A percentile compares a stretch with the other conserved stretches of the same genome.
These are phyloP conservation scores for Daedaleopsis nitida DNA, from an alignment of 768 basidiomycete genomes.

Conservation along the genomic window DNA sequence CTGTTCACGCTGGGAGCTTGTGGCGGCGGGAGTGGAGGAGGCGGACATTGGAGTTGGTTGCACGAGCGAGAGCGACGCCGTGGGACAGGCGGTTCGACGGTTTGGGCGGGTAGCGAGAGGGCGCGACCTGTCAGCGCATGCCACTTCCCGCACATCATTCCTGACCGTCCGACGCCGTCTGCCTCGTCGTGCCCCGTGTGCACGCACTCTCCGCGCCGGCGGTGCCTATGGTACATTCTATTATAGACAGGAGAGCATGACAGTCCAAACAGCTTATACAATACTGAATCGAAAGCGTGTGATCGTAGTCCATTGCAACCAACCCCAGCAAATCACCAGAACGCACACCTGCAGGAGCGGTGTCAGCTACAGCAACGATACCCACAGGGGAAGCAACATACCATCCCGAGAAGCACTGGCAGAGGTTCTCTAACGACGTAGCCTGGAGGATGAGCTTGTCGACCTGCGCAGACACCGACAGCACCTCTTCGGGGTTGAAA, in stretches of 20 bases:
- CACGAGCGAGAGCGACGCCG: constrained; percentile 13
- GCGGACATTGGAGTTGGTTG: constrained; percentile 16
- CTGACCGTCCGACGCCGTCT: constrained; percentile 4
- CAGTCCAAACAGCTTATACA: constrained; percentile 15
- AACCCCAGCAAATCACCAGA: constrained; percentile 53
- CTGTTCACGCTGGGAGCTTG: constrained; percentile 12
- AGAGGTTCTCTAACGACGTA: constrained; percentile 91
- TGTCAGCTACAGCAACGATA: not conserved
- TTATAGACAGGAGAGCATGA: not conserved
- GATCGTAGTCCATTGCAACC: not conserved
- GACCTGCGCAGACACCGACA: constrained; percentile 84
- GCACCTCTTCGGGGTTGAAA: constrained; percentile 80
- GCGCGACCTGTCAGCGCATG: constrained; percentile 10
- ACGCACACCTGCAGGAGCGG: constrained; percentile 58
- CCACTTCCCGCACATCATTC: not conserved
- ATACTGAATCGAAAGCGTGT: constrained; percentile 19
- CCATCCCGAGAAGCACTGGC: constrained; percentile 97
- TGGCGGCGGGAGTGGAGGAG: constrained; percentile 8
- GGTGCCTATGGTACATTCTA: constrained; percentile 16
- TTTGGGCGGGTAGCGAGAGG: constrained; percentile 15
- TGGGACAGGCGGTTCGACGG: constrained; percentile 16
- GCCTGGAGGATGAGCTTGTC: constrained; percentile 93
- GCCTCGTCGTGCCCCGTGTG: not conserved
- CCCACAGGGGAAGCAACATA: constrained; percentile 32
- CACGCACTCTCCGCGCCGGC: not conserved